A percentile compares a stretch with the other conserved stretches of the same genome.
Evolutionary conservation across 257 asterid genomes (phyloP).

Genomic region (Solanum gracilifrons): DNA sequence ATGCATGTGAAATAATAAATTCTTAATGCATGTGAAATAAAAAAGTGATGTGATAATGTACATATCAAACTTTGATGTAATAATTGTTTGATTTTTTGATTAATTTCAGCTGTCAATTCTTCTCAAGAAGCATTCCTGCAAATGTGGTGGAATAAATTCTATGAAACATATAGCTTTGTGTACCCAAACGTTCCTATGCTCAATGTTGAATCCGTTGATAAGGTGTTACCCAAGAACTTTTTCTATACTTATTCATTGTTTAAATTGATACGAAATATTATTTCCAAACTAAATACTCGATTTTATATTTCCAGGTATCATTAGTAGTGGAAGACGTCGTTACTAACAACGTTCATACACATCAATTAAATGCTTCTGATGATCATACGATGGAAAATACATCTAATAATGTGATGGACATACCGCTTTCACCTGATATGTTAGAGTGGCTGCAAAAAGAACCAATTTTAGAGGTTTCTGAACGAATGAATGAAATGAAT

Average conservation of each 20-base stretch:
- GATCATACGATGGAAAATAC: neutral
- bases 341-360: neutral
- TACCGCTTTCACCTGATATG: too few species aligned
- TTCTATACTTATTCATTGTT: neutral
- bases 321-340: fast-evolving
- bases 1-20: too few species aligned
- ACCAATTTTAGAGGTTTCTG: neutral
- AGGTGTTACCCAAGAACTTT: conserved; percentile 8
- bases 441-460: neutral
- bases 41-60: neutral
- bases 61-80: neutral
- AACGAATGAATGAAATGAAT: neutral
- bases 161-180: neutral
- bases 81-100: neutral
- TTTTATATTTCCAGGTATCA: neutral
- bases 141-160: conserved; percentile 20
- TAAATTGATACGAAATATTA: neutral
- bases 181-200: neutral
- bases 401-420: neutral
- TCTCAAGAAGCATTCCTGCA: conserved; percentile 10
- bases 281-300: neutral
- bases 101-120: conserved; percentile 4
- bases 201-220: neutral
- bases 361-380: neutral
- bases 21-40: too few species aligned